Evolutionary conservation across 352 stramenopile species (phyloP), one percentile per base, ranked within the genome.

Genomic region (Aphanomyces astaci): DNA sequence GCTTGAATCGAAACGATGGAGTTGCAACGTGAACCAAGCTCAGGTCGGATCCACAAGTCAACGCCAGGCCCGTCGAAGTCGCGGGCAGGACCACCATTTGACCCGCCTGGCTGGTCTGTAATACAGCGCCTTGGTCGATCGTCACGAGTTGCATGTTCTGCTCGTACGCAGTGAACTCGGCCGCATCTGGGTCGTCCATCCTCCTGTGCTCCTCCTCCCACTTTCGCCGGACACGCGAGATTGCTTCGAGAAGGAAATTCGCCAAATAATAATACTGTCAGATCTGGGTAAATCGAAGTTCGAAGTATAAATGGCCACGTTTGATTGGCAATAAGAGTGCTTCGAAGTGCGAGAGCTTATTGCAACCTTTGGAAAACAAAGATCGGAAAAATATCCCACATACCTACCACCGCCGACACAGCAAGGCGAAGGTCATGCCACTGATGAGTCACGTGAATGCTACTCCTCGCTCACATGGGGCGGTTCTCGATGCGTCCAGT

Each of bases 81-180:
- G 36, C 36, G 36, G 36, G 36, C 7, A 43, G 7, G 15, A 43
- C 36, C 15, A 43, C 36, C 36, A 43, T 43, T 43, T 43, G 36
- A 43, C 15, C 36, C 15, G 36, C n/a, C n/a, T n/a, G n/a, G n/a
- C n/a, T n/a, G n/a, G n/a, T 19, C 0, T 32, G 17, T 5, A 13
- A 10, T 59, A 13, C 25, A 25, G 13, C 45, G 19, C 1, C 51
- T 33, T 59, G 19, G 24, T 59, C 51, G 5, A 59, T 33, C n/a
- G 15, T 32, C 7, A 59, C 51, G 30, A 59, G 51, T 2, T 59
- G 51, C 30, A 59, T 19, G 22, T 39, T 30, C 31, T 63, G 56
- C n/a, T 46, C 33, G 19, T 52, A 49, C 19, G 56, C 36, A 22
- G n/a, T 65, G 56, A 65, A 65, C 56, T 65, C 56, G 10, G 48